Percentiles rank a stretch among this genome's conserved stretches.
Evolutionary conservation across 768 basidiomycete species (phyloP).

Genomic region (Epithele typhae): DNA sequence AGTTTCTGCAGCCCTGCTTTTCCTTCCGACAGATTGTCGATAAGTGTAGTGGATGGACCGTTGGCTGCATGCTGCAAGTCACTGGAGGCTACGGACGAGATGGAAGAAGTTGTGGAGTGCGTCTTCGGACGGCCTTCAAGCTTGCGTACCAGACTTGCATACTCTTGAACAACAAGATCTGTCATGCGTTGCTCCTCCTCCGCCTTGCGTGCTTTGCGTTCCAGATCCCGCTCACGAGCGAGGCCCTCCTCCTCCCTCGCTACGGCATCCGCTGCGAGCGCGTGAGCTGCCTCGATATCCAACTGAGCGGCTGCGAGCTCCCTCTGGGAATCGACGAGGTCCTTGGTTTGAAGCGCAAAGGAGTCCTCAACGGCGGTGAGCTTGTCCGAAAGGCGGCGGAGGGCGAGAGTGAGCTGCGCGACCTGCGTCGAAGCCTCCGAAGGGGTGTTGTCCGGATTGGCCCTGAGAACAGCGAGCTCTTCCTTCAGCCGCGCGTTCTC

Average conservation of each 20-base stretch:
- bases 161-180: conserved; percentile 65
- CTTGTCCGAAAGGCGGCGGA: conserved; percentile 66
- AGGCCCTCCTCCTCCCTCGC: conserved; percentile 51
- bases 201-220: conserved; percentile 39
- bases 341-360: conserved; percentile 43
- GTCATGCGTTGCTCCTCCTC: conserved; percentile 60
- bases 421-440: conserved; percentile 36
- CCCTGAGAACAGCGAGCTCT: conserved; percentile 54
- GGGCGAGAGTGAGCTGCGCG: conserved; percentile 59
- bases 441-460: conserved; percentile 41
- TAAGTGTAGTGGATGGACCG: conserved; percentile 14
- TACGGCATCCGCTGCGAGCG: conserved; percentile 48
- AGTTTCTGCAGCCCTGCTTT: conserved; percentile 45
- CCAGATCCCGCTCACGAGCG: conserved; percentile 44
- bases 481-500: conserved; percentile 55
- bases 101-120: conserved; percentile 4
- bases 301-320: conserved; percentile 41
- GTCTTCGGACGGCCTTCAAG: conserved; percentile 46
- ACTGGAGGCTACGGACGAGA: conserved; percentile 9
- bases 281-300: conserved; percentile 48
- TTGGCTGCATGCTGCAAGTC: conserved; percentile 5
- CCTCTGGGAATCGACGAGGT: conserved; percentile 39
- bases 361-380: conserved; percentile 56
- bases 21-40: conserved; percentile 39
- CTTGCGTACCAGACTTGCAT: conserved; percentile 67